Evolutionary conservation across 1,284 basidiomycete genomes (phyloP).

Genomic region (Cutaneotrichosporon daszewskae): DNA sequence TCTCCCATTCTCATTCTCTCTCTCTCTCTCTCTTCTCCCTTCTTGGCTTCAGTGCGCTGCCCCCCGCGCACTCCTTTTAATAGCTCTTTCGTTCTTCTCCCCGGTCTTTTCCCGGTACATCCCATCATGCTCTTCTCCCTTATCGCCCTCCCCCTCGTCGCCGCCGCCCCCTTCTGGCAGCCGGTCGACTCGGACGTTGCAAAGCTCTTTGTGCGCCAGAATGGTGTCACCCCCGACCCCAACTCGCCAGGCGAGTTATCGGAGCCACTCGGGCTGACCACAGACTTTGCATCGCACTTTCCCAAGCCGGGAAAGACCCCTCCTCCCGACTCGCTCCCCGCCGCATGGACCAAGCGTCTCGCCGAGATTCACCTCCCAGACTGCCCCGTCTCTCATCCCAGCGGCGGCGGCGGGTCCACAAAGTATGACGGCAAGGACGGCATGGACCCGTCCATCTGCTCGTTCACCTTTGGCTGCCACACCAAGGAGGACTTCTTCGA

Average conservation of each 20-base stretch:
- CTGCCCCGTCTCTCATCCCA: constrained; percentile 23
- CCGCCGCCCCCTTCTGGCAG: constrained; percentile 10
- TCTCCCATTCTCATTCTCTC: not conserved
- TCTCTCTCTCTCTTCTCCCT: not conserved
- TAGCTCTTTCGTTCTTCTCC: not conserved
- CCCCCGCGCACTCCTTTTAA: not conserved
- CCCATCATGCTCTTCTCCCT: constrained; percentile 9
- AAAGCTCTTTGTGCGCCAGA: constrained; percentile 22
- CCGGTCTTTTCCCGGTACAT: not conserved
- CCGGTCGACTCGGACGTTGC: constrained; percentile 13
- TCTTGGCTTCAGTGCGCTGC: not conserved
- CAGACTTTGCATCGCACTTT: constrained; percentile 19
- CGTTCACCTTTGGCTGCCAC: constrained; percentile 41
- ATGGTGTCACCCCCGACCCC: constrained; percentile 5
- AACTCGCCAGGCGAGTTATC: constrained; percentile 13
- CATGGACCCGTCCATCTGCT: constrained; percentile 35
- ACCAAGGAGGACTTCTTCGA: constrained; percentile 27
- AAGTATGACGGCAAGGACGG: constrained; percentile 25
- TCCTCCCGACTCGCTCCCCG: constrained; percentile 16
- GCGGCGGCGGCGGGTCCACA: constrained; percentile 4
- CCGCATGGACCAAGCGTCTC: constrained; percentile 23
- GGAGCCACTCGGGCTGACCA: not conserved
- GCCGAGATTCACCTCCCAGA: constrained; percentile 3
- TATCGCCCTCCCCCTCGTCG: constrained; percentile 5
- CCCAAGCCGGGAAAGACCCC: constrained; percentile 9